Evolutionary conservation across 2,329 filamentous ascomycete species (phyloP).

Genomic region (Diaporthe vexans): DNA sequence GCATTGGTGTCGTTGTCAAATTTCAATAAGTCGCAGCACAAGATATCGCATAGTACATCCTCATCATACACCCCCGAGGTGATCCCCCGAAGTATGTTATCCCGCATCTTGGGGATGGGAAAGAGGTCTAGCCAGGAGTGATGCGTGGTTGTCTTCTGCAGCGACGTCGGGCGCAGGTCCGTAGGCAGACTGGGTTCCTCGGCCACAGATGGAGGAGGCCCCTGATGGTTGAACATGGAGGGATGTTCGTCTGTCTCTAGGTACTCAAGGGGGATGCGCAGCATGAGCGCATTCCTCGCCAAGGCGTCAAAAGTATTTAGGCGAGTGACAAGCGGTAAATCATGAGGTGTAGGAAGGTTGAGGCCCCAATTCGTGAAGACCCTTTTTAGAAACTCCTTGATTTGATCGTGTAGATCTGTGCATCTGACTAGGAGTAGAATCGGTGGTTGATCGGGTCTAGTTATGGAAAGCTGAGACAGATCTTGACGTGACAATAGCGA

Average conservation of each 20-base stretch:
- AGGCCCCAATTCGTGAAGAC: neutral
- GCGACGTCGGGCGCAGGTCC: neutral
- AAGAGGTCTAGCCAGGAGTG: constrained; percentile 5
- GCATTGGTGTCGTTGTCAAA: neutral
- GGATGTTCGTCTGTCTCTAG: neutral
- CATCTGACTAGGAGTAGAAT: neutral
- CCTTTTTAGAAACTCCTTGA: neutral
- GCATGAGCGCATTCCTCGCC: neutral
- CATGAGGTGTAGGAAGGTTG: neutral
- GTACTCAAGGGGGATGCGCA: constrained; percentile 1
- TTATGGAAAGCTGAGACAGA: neutral
- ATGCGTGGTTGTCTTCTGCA: neutral
- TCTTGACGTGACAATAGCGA: neutral
- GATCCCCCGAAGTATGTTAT: neutral
- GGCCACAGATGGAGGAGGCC: neutral
- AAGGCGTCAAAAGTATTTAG: constrained; percentile 15
- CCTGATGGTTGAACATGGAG: neutral
- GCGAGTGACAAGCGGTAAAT: neutral
- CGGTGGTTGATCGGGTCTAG: neutral
- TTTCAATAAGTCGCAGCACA: neutral
- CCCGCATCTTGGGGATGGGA: neutral
- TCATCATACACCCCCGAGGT: neutral
- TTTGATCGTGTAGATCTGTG: neutral
- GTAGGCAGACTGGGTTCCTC: neutral
- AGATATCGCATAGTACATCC: neutral